These are phyloP conservation scores for Xylaria flabelliformis DNA, from an alignment of 495 filamentous ascomycete species.

Conservation along the genomic window DNA sequence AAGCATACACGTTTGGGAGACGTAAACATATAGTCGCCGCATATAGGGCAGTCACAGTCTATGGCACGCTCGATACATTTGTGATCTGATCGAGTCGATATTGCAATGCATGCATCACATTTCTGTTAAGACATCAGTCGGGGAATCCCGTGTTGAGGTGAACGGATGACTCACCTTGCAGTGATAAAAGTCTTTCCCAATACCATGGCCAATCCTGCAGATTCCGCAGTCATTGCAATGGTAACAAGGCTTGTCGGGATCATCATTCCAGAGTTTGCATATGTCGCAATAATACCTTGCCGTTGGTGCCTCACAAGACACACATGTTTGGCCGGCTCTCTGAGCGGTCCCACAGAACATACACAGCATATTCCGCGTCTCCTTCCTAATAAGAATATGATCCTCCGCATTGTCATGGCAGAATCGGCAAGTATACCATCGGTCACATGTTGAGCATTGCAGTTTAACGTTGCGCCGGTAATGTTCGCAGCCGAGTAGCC, in stretches of 20 bases:
- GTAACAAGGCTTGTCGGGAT: constrained; percentile 89
- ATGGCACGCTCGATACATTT: constrained; percentile 93
- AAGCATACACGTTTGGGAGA: constrained; percentile 88
- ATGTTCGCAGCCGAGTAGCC: constrained; percentile 81
- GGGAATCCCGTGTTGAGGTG: not conserved
- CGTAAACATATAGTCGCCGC: constrained; percentile 96
- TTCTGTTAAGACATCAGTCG: constrained; percentile 56
- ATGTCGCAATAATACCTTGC: constrained; percentile 94
- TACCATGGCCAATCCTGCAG: constrained; percentile 85
- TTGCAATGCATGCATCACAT: constrained; percentile 89
- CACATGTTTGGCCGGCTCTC: constrained; percentile 77
- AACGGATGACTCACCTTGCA: constrained; percentile 75
- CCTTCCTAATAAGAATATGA: constrained; percentile 78
- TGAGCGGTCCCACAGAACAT: constrained; percentile 94
- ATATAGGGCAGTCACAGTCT: constrained; percentile 98
- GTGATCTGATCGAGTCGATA: constrained; percentile 76
- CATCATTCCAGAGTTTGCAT: constrained; percentile 98
- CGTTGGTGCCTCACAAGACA: constrained; percentile 73
- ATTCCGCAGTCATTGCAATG: constrained; percentile 97
- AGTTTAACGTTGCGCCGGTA: constrained; percentile 96
- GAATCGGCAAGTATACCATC: constrained; percentile 94
- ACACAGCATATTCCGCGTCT: constrained; percentile 95
- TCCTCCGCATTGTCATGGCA: constrained; percentile 91
- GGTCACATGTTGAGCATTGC: constrained; percentile 85
- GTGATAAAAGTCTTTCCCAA: constrained; percentile 96